Percentiles rank a stretch among this genome's conserved stretches.
Conservation (phyloP, 108 stramenopile species). For the Cyclotella atomus region DNA sequence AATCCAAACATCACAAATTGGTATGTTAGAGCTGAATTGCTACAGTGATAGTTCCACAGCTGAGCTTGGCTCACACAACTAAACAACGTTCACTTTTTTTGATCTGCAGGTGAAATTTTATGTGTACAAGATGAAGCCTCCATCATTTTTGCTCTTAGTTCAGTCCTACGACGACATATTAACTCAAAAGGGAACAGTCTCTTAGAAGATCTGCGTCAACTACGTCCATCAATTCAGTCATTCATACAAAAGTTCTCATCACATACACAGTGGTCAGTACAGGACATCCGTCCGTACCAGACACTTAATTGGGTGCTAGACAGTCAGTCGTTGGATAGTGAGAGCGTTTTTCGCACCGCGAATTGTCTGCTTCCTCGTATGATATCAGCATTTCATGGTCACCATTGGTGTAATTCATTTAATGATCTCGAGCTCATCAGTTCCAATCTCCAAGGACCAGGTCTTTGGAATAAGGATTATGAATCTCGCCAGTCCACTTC, state of each 20-base stretch:
- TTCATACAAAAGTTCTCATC: slow-evolving; percentile 47
- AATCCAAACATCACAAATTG: slow-evolving; percentile 71
- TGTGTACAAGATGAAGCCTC: slow-evolving; percentile 58
- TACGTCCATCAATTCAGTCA: slow-evolving; percentile 23
- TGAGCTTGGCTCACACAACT: too few species aligned
- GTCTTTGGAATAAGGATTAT: slow-evolving; percentile 61
- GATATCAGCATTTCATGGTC: slow-evolving; percentile 46
- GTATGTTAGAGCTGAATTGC: too few species aligned
- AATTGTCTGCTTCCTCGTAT: slow-evolving; percentile 62
- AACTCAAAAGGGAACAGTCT: slow-evolving; percentile 3
- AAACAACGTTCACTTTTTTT: background rate
- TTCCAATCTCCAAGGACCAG: slow-evolving; percentile 49
- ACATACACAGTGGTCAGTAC: slow-evolving; percentile 55
- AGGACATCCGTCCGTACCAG: slow-evolving; percentile 85
- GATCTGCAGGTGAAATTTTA: slow-evolving; percentile 56
- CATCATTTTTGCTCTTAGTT: slow-evolving; percentile 50
- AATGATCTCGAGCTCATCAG: slow-evolving; percentile 55
- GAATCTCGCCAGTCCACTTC: slow-evolving; percentile 4
- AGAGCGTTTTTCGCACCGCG: slow-evolving; percentile 30
- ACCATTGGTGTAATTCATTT: slow-evolving; percentile 71
- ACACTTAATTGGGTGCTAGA: slow-evolving; percentile 86
- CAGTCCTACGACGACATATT: slow-evolving; percentile 29
- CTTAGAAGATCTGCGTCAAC: slow-evolving; percentile 22
- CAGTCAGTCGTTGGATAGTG: slow-evolving; percentile 30
- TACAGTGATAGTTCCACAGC: background rate